Conservation (phyloP, 106 monocot species). For the Gastrodia elata region DNA sequence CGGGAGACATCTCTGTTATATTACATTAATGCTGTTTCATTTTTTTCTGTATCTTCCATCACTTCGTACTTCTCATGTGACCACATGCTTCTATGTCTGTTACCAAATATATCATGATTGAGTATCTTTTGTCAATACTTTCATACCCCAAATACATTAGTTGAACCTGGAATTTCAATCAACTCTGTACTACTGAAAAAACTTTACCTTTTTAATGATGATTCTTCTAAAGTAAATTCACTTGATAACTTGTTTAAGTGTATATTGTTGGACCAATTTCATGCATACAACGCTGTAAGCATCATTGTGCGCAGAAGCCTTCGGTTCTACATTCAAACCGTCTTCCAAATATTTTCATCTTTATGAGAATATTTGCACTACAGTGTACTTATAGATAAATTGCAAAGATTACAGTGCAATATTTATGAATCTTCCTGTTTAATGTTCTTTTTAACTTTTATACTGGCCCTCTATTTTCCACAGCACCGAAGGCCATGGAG, state of each 20-base stretch:
- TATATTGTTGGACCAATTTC: too few species aligned
- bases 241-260: too few species aligned
- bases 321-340: too few species aligned
- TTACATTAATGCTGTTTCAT: conserved; percentile 2
- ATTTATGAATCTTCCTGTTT: neutral
- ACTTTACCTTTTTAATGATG: conserved; percentile 1
- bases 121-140: too few species aligned
- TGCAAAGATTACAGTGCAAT: neutral
- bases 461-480: too few species aligned
- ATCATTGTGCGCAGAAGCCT: too few species aligned
- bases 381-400: neutral
- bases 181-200: neutral
- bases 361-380: neutral
- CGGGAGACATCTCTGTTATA: neutral
- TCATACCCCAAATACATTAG: too few species aligned
- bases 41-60: neutral
- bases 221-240: neutral
- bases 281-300: too few species aligned
- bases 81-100: neutral
- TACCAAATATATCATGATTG: neutral
- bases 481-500: conserved; percentile 50
- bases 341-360: too few species aligned
- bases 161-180: neutral
- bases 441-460: too few species aligned
- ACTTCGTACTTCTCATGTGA: neutral